phyloP scores from a whole-genome alignment of 495 filamentous ascomycete genomes.

The Friedmanniomyces simplex region DNA sequence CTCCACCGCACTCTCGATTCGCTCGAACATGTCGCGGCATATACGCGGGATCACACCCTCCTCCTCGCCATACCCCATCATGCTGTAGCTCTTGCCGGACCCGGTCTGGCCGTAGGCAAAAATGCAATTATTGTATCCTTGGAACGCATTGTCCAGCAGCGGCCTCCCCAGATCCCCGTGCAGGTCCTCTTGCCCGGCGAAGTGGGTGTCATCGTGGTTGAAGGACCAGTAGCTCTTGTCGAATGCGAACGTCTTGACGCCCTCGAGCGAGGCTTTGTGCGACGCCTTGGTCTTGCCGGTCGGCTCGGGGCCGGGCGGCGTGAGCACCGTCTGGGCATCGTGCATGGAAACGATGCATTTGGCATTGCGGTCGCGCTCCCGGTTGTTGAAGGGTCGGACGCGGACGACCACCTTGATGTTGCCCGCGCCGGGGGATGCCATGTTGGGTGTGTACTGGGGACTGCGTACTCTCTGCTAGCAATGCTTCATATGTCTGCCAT shows the following conservation, averaged over 20 bases:
- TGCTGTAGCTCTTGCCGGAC: constrained; percentile 96
- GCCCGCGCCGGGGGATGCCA: constrained; percentile 73
- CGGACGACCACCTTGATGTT: constrained; percentile 99
- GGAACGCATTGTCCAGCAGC: constrained; percentile 94
- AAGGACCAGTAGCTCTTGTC: constrained; percentile 99
- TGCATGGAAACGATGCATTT: constrained; percentile 99
- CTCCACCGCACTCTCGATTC: constrained; percentile 62
- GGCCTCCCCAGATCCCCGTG: constrained; percentile 82
- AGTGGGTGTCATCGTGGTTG: constrained; percentile 66
- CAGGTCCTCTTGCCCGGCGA: constrained; percentile 81
- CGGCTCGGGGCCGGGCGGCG: constrained; percentile 52
- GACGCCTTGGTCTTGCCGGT: constrained; percentile 40
- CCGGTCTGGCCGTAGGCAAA: constrained; percentile 99
- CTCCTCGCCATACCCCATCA: constrained; percentile 99
- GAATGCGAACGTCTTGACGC: constrained; percentile 85
- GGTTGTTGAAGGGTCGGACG: constrained; percentile 78
- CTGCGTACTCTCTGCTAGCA: constrained; percentile 4
- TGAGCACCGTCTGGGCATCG: constrained; percentile 78
- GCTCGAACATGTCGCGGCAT: constrained; percentile 92
- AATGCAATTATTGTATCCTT: constrained; percentile 99
- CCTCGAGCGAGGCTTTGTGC: constrained; percentile 57
- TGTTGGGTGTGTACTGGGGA: constrained; percentile 30
- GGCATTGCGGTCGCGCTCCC: constrained; percentile 74
- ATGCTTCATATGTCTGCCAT: neutral
- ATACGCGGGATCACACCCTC: constrained; percentile 96